Conservation (phyloP, 108 stramenopile species). For the Nannochloropsis granulata region DNA sequence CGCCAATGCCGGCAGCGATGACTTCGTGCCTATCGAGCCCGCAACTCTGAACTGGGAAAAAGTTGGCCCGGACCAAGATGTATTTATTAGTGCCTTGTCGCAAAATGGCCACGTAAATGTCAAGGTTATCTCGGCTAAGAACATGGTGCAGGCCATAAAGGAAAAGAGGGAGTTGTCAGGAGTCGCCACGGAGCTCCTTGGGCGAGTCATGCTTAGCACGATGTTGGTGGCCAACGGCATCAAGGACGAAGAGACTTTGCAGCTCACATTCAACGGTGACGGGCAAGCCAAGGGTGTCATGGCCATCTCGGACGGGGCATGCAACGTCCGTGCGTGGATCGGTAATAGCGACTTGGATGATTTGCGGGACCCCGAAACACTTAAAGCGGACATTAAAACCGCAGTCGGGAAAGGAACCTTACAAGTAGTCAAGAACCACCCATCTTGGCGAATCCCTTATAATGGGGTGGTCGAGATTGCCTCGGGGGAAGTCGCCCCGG, state of each 20-base stretch:
- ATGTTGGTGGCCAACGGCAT: slow-evolving; percentile 17
- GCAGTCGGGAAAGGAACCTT: not conserved
- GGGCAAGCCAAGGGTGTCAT: slow-evolving; percentile 9
- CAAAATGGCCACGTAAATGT: slow-evolving; percentile 15
- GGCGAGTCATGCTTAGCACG: slow-evolving; percentile 24
- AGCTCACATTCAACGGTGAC: slow-evolving; percentile 12
- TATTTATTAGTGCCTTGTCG: slow-evolving; percentile 4
- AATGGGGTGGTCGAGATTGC: slow-evolving; percentile 16
- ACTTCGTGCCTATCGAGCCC: not conserved
- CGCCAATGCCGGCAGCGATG: not conserved
- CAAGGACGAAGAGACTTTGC: slow-evolving; percentile 23
- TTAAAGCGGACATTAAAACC: not conserved
- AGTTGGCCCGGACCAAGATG: not conserved
- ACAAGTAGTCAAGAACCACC: slow-evolving; percentile 25
- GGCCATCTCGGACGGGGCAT: slow-evolving; percentile 11
- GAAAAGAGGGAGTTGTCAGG: slow-evolving; percentile 1
- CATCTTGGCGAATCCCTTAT: slow-evolving; percentile 12
- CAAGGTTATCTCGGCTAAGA: slow-evolving; percentile 5
- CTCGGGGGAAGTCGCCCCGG: slow-evolving; percentile 20
- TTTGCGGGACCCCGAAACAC: not conserved
- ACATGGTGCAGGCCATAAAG: slow-evolving; percentile 5
- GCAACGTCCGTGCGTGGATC: slow-evolving; percentile 21
- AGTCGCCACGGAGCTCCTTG: slow-evolving; percentile 15
- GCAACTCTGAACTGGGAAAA: not conserved
- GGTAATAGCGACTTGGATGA: slow-evolving; percentile 6